Evolutionary conservation across 2,329 filamentous ascomycete genomes (phyloP).

Genomic region (Didymellaceae sp.): DNA sequence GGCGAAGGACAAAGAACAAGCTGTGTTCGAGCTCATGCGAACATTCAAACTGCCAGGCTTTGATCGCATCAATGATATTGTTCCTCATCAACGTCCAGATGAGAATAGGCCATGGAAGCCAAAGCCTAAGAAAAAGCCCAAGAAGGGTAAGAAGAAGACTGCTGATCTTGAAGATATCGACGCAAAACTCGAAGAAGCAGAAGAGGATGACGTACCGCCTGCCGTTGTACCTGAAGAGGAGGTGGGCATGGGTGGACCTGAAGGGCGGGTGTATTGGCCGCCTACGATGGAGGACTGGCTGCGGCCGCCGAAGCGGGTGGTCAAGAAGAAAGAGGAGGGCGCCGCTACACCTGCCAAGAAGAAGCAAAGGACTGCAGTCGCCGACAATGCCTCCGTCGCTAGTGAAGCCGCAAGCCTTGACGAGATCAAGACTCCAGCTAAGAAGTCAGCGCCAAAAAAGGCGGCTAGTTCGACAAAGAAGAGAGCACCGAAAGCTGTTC

Average conservation of each 20-base stretch:
- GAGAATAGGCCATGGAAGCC: conserved; percentile 65
- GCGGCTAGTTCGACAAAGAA: conserved; percentile 44
- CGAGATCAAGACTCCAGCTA: conserved; percentile 46
- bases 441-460: conserved; percentile 43
- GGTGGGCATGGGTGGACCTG: conserved; percentile 83
- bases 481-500: conserved; percentile 48
- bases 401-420: conserved; percentile 40
- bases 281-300: conserved; percentile 90
- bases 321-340: conserved; percentile 61
- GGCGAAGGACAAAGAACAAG: conserved; percentile 97
- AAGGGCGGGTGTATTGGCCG: conserved; percentile 88
- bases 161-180: conserved; percentile 49
- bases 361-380: conserved; percentile 36
- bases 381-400: conserved; percentile 32
- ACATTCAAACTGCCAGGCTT: conserved; percentile 84
- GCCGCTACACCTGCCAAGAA: conserved; percentile 37
- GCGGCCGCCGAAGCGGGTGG: conserved; percentile 75
- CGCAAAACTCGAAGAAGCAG: conserved; percentile 51
- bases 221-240: conserved; percentile 68
- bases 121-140: conserved; percentile 50
- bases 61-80: conserved; percentile 75
- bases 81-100: conserved; percentile 78
- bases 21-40: conserved; percentile 92
- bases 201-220: conserved; percentile 45
- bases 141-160: conserved; percentile 55